Conservation (phyloP, 2,329 filamentous ascomycete species). For the Stylonectria norvegica region DNA sequence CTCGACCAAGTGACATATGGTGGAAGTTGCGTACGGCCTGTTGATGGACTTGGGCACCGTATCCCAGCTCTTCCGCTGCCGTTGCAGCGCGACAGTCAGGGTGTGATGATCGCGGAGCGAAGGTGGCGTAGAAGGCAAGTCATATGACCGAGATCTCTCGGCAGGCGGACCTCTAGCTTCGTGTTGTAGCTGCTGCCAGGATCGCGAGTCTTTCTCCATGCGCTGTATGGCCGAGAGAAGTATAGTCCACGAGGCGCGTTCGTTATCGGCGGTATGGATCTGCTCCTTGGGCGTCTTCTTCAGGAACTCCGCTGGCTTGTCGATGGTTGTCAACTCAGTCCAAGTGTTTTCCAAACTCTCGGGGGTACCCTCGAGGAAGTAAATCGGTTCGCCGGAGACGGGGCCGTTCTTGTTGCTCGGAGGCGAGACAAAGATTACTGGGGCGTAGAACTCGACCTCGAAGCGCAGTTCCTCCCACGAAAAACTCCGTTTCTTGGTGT, state of each 20-base stretch:
- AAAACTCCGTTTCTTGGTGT: conserved; percentile 39
- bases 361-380: conserved; percentile 37
- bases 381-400: conserved; percentile 29
- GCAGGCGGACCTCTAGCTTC: conserved; percentile 19
- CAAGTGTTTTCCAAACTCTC: conserved; percentile 36
- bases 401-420: conserved; percentile 40
- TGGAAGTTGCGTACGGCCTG: conserved; percentile 51
- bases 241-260: conserved; percentile 52
- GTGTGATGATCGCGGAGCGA: conserved; percentile 34
- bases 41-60: conserved; percentile 47
- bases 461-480: conserved; percentile 45
- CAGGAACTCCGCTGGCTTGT: conserved; percentile 26
- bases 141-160: conserved; percentile 9
- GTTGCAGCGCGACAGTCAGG: conserved; percentile 45
- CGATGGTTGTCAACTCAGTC: conserved; percentile 31
- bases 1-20: conserved; percentile 55
- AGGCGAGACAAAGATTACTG: conserved; percentile 49
- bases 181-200: conserved; percentile 43
- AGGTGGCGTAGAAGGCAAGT: conserved; percentile 23
- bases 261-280: conserved; percentile 55
- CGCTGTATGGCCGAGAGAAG: conserved; percentile 48
- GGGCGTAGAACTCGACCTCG: conserved; percentile 47
- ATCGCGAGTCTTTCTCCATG: conserved; percentile 47
- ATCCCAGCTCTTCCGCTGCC: conserved; percentile 48
- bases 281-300: conserved; percentile 28